Evolutionary conservation across 192 early-diverging fungal species (phyloP), one percentile per base, ranked within the genome.

Genomic region (Podila clonocystis): DNA sequence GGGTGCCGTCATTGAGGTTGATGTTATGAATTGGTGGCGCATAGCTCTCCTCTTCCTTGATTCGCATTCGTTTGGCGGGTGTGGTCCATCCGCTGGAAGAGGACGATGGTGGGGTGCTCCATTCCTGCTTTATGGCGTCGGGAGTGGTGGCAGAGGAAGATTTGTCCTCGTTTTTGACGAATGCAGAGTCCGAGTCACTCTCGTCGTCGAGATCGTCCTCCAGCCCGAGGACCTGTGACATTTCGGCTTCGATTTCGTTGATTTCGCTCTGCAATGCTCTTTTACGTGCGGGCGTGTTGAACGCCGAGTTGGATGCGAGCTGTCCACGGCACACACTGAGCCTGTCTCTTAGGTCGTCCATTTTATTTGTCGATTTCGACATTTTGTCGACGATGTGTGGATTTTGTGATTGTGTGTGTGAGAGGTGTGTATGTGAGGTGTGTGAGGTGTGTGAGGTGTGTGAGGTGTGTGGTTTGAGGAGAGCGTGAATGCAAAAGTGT

Each of bases 271-370:
- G 36, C 8, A 80, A 62, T 12, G 62, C 62, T 0, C 65, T 67
- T 57, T 80, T 80, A 24, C 77, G 77, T 11, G 45, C 61, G 15
- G 41, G 20, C n/a, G 77, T 80, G 34, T 80, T 80, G 9, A 80
- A 38, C 3, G 29, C 52, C 7, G 77, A 69, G 62, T 69, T 73
- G 65, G 60, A n/a, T 28, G 68, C 52, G 15, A 80, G 71, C 45
- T 80, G 77, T 15, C 68, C 66, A 3, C 63, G 60, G 34, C 77
- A 80, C 12, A 80, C 24, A 55, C 15, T 73, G 13, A 80, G 62
- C 22, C 77, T 72, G 2, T 62, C 48, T 34, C 45, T 67, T 58
- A 80, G 36, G 48, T 28, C 62, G 0, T 80, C 76, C 31, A 80
- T 15, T 26, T 59, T 55, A 6, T 55, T 55, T 4, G n/a, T 22